Evolutionary conservation across 2,329 filamentous ascomycete species (phyloP), one percentile per base, ranked within the genome.

Genomic region (Diaporthe velutina): DNA sequence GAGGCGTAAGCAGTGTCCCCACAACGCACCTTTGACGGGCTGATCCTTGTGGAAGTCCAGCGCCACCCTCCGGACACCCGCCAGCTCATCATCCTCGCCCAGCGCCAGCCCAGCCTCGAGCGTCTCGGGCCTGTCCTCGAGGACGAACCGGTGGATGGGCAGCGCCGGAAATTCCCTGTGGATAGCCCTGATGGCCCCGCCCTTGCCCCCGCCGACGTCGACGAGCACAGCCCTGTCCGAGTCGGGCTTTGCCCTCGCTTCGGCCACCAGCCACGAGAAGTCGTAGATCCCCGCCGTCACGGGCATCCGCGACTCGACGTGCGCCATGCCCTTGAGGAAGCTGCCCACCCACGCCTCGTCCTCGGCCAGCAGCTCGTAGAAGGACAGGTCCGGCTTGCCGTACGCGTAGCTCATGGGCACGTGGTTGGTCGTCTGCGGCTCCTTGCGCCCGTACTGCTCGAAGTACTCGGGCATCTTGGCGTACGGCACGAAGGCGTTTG

Each of bases 181-280:
- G 55, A 83, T 79, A 28, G 78, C 73, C 48, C 73, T 76, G n/a
- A 83, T 70, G 22, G 78, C 77, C 64, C 82, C 78, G 15, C 82
- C 82, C 22, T 77, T 78, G 4, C 81, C 80, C 4, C 80, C 82
- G 17, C 82, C 82, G 10, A 83, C 75, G 71, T 83, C 82, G 17
- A 83, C 79, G 73, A 83, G 81, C 17, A 80, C 72, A 54, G 73
- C 76, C 35, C 72, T 74, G 13, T 73, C 77, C 33, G 67, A 35
- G 45, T 70, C 68, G 30, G 70, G 70, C 30, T 74, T 38, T 13
- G 76, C 48, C 33, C 38, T 42, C 22, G 60, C 75, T 7, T 75
- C 74, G 17, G 76, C 67, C 64, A 79, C 68, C 10, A 81, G 77
- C 75, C 76, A 76, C 9, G 50, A 33, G 71, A 81, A 79, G 64